Conservation (phyloP, 768 basidiomycete species). For the Tulasnella sp. region DNA sequence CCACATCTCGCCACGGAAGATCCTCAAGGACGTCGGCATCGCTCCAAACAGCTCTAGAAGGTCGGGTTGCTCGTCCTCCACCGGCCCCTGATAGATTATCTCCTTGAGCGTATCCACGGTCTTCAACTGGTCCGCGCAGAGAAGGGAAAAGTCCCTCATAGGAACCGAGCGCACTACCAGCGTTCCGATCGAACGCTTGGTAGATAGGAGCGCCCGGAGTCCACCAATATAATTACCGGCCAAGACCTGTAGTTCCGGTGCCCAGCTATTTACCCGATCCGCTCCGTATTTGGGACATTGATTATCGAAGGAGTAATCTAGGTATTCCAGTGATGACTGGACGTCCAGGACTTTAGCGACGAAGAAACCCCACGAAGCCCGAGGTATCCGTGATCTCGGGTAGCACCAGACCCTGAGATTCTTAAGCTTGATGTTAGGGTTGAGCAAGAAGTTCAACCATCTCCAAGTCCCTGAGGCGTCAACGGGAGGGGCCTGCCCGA, state of each 20-base stretch:
- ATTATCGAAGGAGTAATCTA: not conserved
- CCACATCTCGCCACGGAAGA: no score
- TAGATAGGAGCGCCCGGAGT: not conserved
- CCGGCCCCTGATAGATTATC: no score
- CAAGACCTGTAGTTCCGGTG: not conserved
- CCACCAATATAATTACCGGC: not conserved
- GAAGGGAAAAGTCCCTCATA: not conserved
- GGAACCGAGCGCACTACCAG: not conserved
- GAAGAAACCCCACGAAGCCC: not conserved
- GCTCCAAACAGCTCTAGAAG: no score
- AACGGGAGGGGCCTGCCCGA: no score
- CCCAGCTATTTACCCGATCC: no score
- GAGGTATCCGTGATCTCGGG: not conserved
- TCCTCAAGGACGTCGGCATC: no score
- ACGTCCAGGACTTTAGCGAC: not conserved
- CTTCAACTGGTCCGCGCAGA: not conserved
- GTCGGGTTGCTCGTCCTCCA: no score
- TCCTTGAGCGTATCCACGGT: not conserved
- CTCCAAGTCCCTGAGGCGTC: not conserved
- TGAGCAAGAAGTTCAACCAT: not conserved
- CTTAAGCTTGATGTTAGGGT: not conserved
- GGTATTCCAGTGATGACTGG: not conserved
- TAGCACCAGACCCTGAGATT: not conserved
- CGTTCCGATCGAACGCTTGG: not conserved
- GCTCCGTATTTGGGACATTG: no score